These are phyloP conservation scores for Wickerhamomyces bisporus DNA, from an alignment of 805 yeast genomes.

Conservation along the genomic window DNA sequence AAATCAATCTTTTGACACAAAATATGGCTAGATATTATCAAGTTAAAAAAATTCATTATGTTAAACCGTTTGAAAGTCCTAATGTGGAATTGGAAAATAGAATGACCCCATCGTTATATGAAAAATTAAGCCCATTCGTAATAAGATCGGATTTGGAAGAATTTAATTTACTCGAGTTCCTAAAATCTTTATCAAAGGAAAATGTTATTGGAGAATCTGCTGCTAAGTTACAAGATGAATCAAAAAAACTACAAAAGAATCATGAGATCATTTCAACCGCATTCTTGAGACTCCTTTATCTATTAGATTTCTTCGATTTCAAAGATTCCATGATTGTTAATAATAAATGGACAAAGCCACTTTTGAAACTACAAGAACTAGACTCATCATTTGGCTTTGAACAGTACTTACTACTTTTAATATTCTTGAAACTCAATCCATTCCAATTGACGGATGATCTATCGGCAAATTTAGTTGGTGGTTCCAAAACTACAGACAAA, in stretches of 20 bases:
- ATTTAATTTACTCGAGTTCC: conserved; percentile 26
- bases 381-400: conserved; percentile 31
- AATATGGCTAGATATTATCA: conserved; percentile 82
- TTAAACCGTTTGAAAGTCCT: conserved; percentile 48
- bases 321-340: conserved; percentile 33
- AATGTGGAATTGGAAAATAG: conserved; percentile 44
- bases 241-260: conserved; percentile 33
- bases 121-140: conserved; percentile 31
- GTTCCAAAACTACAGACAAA: conserved; percentile 27
- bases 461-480: conserved; percentile 33
- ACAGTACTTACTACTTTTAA: conserved; percentile 41
- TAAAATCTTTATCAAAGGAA: conserved; percentile 21
- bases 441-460: conserved; percentile 31
- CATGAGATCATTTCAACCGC: conserved; percentile 56
- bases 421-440: conserved; percentile 41
- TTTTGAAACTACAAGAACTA: conserved; percentile 30
- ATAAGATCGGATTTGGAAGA: conserved; percentile 24
- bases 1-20: conserved; percentile 63
- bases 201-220: conserved; percentile 16
- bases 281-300: conserved; percentile 45
- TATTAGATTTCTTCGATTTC: conserved; percentile 42
- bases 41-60: conserved; percentile 53
- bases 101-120: conserved; percentile 47
- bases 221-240: conserved; percentile 17
- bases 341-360: conserved; percentile 45